Base-by-base conservation (phyloP, 495 filamentous ascomycete genomes). In the Penicillium coprophilum region DNA sequence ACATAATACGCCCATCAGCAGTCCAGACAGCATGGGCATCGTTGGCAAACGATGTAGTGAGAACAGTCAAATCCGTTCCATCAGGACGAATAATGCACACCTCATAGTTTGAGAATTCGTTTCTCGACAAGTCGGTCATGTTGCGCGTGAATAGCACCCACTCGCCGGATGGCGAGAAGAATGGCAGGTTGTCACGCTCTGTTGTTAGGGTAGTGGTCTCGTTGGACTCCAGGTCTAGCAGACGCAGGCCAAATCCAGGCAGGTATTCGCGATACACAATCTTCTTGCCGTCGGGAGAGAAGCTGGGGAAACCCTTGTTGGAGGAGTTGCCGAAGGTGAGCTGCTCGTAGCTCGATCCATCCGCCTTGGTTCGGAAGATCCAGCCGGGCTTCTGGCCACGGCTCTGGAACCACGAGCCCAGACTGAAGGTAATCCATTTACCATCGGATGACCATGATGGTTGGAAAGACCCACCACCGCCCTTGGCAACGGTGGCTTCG, bases 21-120 rank as follows among this genome's bases (percentile, higher is more conserved):
- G 65, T 63, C 74, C 76, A 79, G 0, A 73, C 70, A 12, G 74
- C 73, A 57, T 75, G 73, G 0, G 72, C 74, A 64, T 77, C 74
- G 50, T 77, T 75, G 19, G 71, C 70, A 11, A 59, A 59, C 52
- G 64, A 68, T 13, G 51, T 61, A 2, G 74, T 75, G 10, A 76
- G 50, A 4, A 65, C 54, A 12, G 46, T 60, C 30, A 76, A 50
- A 36, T 72, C 70, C 0, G 66, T 68, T 0, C 73, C 72, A 57
- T 78, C 68, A 0, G 70, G 63, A 2, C 57, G 53, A 34, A 77
- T 72, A 5, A 71, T 78, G 50, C 60, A 70, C 4, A 77, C 57
- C 43, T 76, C 72, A 53, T 66, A 78, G 56, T 70, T 70, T 11
- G 52, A 67, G 4, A 23, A 5, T 19, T 21, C 9, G 40, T 43